A percentile compares a stretch with the other conserved stretches of the same genome.
phyloP scores from a whole-genome alignment of 2,329 filamentous ascomycete genomes.

The Nemania bipapillata region DNA sequence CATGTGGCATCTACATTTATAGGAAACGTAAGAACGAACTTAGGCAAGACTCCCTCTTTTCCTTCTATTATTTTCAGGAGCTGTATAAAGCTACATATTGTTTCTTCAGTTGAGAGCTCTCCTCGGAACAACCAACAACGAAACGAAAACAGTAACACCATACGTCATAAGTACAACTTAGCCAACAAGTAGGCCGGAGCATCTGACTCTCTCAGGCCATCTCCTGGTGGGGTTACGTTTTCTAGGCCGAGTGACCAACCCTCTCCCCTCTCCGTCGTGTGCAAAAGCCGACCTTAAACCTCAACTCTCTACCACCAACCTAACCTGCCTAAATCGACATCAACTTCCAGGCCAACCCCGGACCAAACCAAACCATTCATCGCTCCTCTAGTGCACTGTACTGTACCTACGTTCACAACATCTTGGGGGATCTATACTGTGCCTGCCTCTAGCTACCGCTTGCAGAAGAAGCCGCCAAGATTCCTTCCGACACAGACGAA shows the following conservation, averaged over 20 bases:
- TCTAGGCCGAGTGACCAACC: not conserved
- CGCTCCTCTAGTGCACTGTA: not conserved
- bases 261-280: slow-evolving; percentile 5
- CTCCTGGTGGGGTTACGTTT: slow-evolving; percentile 31
- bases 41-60: not conserved
- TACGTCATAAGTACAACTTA: slow-evolving; percentile 30
- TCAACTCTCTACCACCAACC: not conserved
- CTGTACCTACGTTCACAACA: not conserved
- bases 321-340: slow-evolving; percentile 1
- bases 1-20: not conserved
- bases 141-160: not conserved
- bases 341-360: not conserved
- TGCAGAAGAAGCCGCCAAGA: slow-evolving; percentile 35
- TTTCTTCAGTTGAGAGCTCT: slow-evolving; percentile 4
- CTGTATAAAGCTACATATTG: slow-evolving; percentile 17
- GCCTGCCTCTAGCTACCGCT: slow-evolving; percentile 13
- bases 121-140: too few species aligned
- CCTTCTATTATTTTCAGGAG: not conserved
- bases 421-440: not conserved
- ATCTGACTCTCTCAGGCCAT: not conserved
- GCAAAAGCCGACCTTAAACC: slow-evolving; percentile 6
- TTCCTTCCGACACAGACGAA: slow-evolving; percentile 41
- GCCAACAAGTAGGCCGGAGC: slow-evolving; percentile 1
- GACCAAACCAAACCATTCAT: not conserved
- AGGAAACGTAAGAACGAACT: not conserved